Evolutionary conservation across 345 rosid species (phyloP), one percentile per base, ranked within the genome.

Genomic region (Pelargonium nanum): DNA sequence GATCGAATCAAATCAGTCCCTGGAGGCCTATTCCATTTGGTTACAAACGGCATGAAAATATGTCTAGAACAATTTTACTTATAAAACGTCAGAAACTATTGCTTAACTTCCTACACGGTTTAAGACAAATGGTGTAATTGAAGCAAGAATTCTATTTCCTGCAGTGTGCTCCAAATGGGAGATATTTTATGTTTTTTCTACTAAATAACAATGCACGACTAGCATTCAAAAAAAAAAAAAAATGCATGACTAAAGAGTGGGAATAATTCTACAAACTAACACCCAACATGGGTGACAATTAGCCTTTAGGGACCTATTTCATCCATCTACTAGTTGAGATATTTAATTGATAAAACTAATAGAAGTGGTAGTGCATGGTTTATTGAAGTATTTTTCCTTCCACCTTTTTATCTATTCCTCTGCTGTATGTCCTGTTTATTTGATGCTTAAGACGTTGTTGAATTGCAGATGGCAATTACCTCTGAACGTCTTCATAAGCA

Each of bases 401-500:
- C 15, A 40, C 15, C 48, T 40, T 40, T 40, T 40, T 6, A 40
- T 9, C n/a, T 12, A 40, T 12, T 40, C 15, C 0, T 40, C 16
- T 12, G 16, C 15, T 15, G 15, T 40, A 40, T 40, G 48, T 15
- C 15, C 48, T 40, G 0, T 17, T 40, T 40, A 40, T 0, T 40
- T 40, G 48, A 12, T 12, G 48, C 48, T 12, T 12, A 40, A 40
- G 13, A 40, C 15, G 16, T 40, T 12, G 15, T 40, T 40, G 15
- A 40, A 61, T 55, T 78, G 74, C 79, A 93, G 99, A 84, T 85
- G 91, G 97, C 94, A 50, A 85, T 89, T 22, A 78, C 86, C 54
- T 81, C 99, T 17, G 97, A 89, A 61, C 83, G 84, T 28, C 89
- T 93, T 48, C 96, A 93, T 67, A 93, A 87, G 68, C 99, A 85